Base-by-base conservation (phyloP, 345 rosid genomes). In the Citrus sp. region DNA sequence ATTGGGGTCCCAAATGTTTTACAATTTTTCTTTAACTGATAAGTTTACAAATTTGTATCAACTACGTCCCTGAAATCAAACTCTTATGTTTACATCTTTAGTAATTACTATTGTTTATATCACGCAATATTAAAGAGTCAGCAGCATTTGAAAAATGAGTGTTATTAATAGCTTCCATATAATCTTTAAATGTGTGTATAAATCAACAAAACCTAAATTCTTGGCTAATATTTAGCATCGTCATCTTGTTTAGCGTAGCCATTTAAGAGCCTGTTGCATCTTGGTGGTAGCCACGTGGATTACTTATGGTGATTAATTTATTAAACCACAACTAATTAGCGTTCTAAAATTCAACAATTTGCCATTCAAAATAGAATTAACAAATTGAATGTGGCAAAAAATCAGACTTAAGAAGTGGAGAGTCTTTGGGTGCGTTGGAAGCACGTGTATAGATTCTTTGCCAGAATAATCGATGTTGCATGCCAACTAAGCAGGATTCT, bases 371-470 rank as follows among this genome's bases (percentile, higher is more conserved):
- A 0, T 0, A 54, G n/a, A 68, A 68, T 68, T 2, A 38, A 9
- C 14, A 7, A 40, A 40, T 12, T 28, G 72, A 46, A 66, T 37
- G 14, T 76, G 72, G 67, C 70, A 42, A 16, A 61, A 40, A 1
- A 18, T 38, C 32, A 24, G 24, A 34, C n/a, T 32, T 0, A 8
- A 19, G 67, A 56, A 37, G 72, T 24, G 78, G 27, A 5, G 21
- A n/a, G 24, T 25, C 79, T 67, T 76, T 55, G 12, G 27, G 65
- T 67, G 73, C 55, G 30, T 13, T 51, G 68, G 42, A 24, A 80
- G 35, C 66, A 77, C 86, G 80, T 77, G 83, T 72, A 35, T 72
- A 62, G 78, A 79, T 82, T 78, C 68, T 37, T 9, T 16, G 49
- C 78, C 76, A 73, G 72, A 80, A 80, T 75, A 62, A 62, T 35